Percentiles rank a stretch among this genome's conserved stretches.
phyloP scores from a whole-genome alignment of 306 rosid species.

The Sicyos baderoa region DNA sequence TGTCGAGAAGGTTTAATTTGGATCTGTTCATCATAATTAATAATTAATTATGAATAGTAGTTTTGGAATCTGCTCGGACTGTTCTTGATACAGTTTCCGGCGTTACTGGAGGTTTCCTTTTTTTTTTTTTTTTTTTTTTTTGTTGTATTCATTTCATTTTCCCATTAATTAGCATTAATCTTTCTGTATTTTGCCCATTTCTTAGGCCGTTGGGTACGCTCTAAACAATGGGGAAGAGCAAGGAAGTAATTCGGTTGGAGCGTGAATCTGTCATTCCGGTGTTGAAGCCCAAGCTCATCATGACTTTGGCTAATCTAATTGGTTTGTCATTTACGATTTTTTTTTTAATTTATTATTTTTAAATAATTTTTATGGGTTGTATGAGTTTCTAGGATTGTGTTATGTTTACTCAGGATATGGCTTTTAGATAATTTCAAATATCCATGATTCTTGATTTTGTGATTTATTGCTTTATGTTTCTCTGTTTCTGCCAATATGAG shows the following conservation, averaged over 20 bases:
- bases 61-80: background rate
- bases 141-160: background rate
- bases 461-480: background rate
- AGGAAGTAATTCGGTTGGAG: slow-evolving; percentile 67
- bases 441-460: background rate
- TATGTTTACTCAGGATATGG: background rate
- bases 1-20: background rate
- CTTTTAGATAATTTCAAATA: background rate
- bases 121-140: background rate
- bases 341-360: background rate
- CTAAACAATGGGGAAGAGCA: slow-evolving; percentile 28
- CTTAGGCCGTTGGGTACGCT: background rate
- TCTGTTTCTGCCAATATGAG: background rate
- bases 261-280: slow-evolving; percentile 83
- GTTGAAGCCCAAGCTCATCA: slow-evolving; percentile 68
- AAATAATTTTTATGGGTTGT: background rate
- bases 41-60: background rate
- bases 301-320: slow-evolving; percentile 79
- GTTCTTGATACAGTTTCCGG: background rate
- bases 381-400: background rate
- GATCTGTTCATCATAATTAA: background rate
- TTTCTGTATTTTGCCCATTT: background rate
- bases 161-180: background rate
- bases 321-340: slow-evolving; percentile 29
- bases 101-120: slow-evolving; percentile 13